Percentiles rank a stretch among this genome's conserved stretches.
phyloP scores from a whole-genome alignment of 768 basidiomycete genomes.

The Tylopilus vinaceipallidus region DNA sequence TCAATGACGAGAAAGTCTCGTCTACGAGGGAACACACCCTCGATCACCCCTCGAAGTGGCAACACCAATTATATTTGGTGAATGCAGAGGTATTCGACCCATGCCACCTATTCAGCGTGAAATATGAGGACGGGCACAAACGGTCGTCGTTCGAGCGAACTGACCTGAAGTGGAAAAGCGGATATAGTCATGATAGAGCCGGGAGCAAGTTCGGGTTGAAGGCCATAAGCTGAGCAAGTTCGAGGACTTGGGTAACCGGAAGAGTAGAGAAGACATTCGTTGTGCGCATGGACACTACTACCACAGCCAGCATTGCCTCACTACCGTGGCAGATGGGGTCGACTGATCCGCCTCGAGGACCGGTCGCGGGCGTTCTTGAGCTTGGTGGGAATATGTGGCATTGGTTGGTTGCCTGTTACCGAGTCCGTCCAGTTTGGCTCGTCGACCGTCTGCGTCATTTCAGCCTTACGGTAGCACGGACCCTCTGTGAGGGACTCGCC shows the following conservation, averaged over 20 bases:
- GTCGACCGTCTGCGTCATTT: background rate
- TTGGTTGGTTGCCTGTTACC: too few relatives aligned
- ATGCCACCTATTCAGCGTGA: slow-evolving; percentile 46
- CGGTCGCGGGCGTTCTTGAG: slow-evolving; percentile 9
- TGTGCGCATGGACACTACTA: slow-evolving; percentile 22
- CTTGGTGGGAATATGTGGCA: slow-evolving; percentile 14
- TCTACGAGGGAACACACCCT: slow-evolving; percentile 41
- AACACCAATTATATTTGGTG: slow-evolving; percentile 76
- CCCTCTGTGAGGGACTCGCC: slow-evolving; percentile 3
- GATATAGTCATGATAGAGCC: slow-evolving; percentile 68
- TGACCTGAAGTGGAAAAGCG: slow-evolving; percentile 48
- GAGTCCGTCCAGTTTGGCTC: too few relatives aligned
- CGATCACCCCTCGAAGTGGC: slow-evolving; percentile 75
- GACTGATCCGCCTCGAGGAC: slow-evolving; percentile 13
- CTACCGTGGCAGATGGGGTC: slow-evolving; percentile 5
- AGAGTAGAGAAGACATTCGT: slow-evolving; percentile 29
- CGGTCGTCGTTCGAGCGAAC: slow-evolving; percentile 14
- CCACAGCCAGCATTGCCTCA: slow-evolving; percentile 31
- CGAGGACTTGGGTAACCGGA: slow-evolving; percentile 20
- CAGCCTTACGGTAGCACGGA: background rate
- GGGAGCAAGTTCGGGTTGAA: slow-evolving; percentile 19
- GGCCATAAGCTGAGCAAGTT: slow-evolving; percentile 4
- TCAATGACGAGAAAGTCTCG: slow-evolving; percentile 1
- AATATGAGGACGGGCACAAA: slow-evolving; percentile 8
- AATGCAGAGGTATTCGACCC: slow-evolving; percentile 67